These are phyloP conservation scores for Paxillus ammoniavirescens DNA, from an alignment of 768 basidiomycete genomes.

Conservation along the genomic window DNA sequence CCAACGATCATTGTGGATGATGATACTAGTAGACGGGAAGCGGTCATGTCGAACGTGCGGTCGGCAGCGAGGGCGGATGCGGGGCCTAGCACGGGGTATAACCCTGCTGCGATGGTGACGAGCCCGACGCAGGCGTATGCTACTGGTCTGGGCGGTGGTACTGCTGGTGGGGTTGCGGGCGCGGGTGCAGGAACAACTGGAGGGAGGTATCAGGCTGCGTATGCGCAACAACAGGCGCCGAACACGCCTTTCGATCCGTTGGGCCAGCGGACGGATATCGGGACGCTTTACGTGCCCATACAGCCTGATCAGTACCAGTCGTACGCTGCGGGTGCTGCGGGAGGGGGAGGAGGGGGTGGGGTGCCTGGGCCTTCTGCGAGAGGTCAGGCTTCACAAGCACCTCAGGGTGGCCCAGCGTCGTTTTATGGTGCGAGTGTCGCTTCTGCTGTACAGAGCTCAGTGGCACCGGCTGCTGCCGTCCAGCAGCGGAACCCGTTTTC, in stretches of 20 bases:
- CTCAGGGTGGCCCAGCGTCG: constrained; percentile 40
- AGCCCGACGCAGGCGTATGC: constrained; percentile 77
- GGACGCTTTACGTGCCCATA: constrained; percentile 74
- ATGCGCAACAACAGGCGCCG: constrained; percentile 41
- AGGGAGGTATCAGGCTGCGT: constrained; percentile 61
- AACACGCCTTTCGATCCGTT: constrained; percentile 56
- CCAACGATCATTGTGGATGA: constrained; percentile 65
- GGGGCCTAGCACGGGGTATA: constrained; percentile 41
- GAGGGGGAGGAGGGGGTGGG: constrained; percentile 29
- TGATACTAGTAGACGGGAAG: constrained; percentile 70
- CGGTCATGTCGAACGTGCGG: constrained; percentile 79
- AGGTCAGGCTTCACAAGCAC: constrained; percentile 50
- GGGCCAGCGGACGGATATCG: constrained; percentile 63
- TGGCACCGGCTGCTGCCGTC: constrained; percentile 19
- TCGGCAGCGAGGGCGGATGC: constrained; percentile 55
- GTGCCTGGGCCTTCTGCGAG: constrained; percentile 21
- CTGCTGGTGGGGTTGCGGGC: background rate
- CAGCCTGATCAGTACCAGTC: constrained; percentile 77
- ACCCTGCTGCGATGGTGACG: constrained; percentile 53
- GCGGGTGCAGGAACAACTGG: background rate
- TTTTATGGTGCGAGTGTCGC: constrained; percentile 70
- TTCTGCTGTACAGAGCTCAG: constrained; percentile 40
- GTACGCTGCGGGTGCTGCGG: constrained; percentile 37
- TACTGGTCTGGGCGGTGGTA: constrained; percentile 25
- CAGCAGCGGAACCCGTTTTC: constrained; percentile 41